Evolutionary conservation across 768 basidiomycete species (phyloP).

Genomic region (Boletales sp.): DNA sequence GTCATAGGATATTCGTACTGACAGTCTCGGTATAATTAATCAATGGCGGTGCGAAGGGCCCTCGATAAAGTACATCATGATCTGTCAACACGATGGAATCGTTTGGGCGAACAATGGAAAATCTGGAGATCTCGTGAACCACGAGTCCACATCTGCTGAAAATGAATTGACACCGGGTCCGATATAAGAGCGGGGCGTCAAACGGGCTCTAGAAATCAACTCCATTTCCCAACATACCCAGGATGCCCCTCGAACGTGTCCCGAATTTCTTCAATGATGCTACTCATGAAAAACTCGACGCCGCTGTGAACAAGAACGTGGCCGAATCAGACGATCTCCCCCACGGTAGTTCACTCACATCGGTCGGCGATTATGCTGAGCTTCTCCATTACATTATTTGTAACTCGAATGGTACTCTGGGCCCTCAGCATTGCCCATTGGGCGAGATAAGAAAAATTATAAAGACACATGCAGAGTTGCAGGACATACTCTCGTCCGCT

Average conservation of each 20-base stretch:
- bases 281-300: background rate
- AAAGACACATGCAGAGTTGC: background rate
- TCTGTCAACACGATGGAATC: too few species aligned
- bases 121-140: too few species aligned
- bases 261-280: background rate
- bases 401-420: background rate
- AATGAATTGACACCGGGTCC: too few species aligned
- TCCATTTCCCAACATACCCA: background rate
- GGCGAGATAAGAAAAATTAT: background rate
- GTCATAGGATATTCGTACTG: too few species aligned
- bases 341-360: background rate
- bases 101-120: too few species aligned
- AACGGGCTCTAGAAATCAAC: background rate
- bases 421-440: background rate
- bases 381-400: background rate
- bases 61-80: too few species aligned
- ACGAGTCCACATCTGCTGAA: too few species aligned
- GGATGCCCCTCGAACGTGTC: background rate
- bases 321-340: background rate
- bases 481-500: background rate
- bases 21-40: too few species aligned
- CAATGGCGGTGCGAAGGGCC: too few species aligned
- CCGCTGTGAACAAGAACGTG: background rate
- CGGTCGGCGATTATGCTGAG: too few species aligned
- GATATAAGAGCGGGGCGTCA: background rate